Conservation (phyloP, 1,284 basidiomycete species). For the Naganishia sp. region DNA sequence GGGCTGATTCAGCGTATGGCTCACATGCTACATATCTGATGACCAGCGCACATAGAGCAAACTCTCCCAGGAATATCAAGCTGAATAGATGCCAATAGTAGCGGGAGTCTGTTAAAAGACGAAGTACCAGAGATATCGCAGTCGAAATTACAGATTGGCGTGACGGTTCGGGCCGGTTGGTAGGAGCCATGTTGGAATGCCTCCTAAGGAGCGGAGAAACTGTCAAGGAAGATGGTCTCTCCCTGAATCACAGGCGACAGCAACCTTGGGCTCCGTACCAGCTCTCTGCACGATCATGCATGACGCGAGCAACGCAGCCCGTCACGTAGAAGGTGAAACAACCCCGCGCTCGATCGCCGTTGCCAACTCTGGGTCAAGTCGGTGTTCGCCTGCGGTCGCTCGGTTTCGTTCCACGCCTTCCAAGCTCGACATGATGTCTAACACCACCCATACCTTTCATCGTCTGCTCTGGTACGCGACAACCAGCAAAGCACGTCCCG, state of each 20-base stretch:
- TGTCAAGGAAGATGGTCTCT: not conserved
- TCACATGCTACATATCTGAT: slow-evolving; percentile 77
- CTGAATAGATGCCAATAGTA: slow-evolving; percentile 68
- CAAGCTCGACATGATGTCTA: not conserved
- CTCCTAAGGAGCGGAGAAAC: no score
- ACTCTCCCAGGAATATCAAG: slow-evolving; percentile 70
- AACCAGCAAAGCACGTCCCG: no score
- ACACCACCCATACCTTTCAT: not conserved
- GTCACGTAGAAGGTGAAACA: no score
- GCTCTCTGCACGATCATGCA: no score
- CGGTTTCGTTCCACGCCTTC: slow-evolving; percentile 16
- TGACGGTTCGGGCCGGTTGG: not conserved
- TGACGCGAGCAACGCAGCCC: not conserved
- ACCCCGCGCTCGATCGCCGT: no score
- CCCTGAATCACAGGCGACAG: no score
- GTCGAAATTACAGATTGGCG: slow-evolving; percentile 1
- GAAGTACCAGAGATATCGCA: not conserved
- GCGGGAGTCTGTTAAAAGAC: slow-evolving; percentile 61
- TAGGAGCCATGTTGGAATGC: no score
- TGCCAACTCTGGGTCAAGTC: not conserved
- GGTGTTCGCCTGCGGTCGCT: not conserved
- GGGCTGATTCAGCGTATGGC: slow-evolving; percentile 44
- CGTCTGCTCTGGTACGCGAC: not conserved
- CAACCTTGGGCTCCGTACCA: no score
- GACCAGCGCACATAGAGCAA: slow-evolving; percentile 71